A percentile compares a stretch with the other conserved stretches of the same genome.
Conservation (phyloP, 495 filamentous ascomycete genomes). For the Halenospora varia region DNA sequence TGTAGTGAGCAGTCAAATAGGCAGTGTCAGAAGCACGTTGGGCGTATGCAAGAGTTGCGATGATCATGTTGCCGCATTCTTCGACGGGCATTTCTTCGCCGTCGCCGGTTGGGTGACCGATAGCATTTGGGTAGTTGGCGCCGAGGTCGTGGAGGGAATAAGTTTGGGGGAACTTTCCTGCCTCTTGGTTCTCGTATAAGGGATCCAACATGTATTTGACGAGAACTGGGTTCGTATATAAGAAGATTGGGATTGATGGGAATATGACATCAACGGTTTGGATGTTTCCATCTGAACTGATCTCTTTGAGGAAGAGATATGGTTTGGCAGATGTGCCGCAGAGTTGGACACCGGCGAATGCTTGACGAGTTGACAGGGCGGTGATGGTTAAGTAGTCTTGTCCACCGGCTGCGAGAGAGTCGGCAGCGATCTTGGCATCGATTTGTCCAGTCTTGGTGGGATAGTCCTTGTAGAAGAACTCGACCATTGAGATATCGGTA, state of each 20-base stretch:
- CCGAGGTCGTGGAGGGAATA: conserved; percentile 92
- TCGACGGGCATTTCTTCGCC: conserved; percentile 89
- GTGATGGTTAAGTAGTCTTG: conserved; percentile 79
- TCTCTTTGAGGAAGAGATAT: conserved; percentile 89
- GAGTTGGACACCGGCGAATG: conserved; percentile 82
- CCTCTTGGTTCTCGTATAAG: conserved; percentile 83
- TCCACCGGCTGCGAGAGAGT: conserved; percentile 63
- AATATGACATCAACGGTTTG: conserved; percentile 98
- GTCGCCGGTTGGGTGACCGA: conserved; percentile 69
- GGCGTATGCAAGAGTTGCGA: conserved; percentile 71
- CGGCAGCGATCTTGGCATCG: conserved; percentile 62
- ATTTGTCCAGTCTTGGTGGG: conserved; percentile 53
- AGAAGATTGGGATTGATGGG: conserved; percentile 82
- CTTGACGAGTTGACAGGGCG: conserved; percentile 78
- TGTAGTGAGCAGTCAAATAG: conserved; percentile 55
- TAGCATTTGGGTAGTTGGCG: conserved; percentile 82
- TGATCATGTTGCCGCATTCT: conserved; percentile 93
- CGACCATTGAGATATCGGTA: conserved; percentile 48
- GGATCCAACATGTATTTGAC: conserved; percentile 86
- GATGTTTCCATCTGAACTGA: conserved; percentile 88
- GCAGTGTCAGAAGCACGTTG: conserved; percentile 38
- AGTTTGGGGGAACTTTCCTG: conserved; percentile 82
- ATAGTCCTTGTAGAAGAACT: conserved; percentile 71
- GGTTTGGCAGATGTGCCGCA: conserved; percentile 73
- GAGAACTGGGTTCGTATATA: conserved; percentile 82